These are phyloP conservation scores for Quercus parvula DNA, from an alignment of 306 rosid species.

Conservation along the genomic window DNA sequence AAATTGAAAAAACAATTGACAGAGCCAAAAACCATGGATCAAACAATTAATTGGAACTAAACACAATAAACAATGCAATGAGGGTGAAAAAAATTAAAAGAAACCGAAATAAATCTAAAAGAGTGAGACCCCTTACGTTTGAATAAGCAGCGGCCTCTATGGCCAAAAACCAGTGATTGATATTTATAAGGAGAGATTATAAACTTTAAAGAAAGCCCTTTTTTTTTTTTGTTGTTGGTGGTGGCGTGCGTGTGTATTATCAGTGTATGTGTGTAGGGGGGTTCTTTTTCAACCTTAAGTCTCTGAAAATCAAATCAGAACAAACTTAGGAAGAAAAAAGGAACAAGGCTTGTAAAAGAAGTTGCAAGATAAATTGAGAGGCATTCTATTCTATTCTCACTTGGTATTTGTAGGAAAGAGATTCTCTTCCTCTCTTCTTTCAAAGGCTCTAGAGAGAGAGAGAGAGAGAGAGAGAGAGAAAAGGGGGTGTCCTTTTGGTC, in stretches of 20 bases:
- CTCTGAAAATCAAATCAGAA: slow-evolving; percentile 23
- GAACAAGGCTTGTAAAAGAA: slow-evolving; percentile 28
- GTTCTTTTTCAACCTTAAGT: slow-evolving; percentile 22
- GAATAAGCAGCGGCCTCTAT: slow-evolving; percentile 6
- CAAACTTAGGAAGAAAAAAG: slow-evolving; percentile 28
- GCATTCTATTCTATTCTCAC: slow-evolving; percentile 14
- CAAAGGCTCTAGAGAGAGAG: not conserved
- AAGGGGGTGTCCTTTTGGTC: slow-evolving; percentile 40
- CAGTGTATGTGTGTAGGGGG: not conserved
- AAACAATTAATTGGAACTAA: slow-evolving; percentile 11
- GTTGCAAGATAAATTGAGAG: slow-evolving; percentile 35
- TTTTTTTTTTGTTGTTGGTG: not conserved
- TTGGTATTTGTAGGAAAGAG: slow-evolving; percentile 61
- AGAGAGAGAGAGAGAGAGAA: not conserved
- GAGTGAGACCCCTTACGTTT: slow-evolving; percentile 34
- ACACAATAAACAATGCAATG: slow-evolving; percentile 16
- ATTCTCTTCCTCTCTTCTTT: not conserved
- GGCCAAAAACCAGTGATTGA: slow-evolving; percentile 16
- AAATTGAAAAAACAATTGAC: not conserved
- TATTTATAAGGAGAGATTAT: not conserved
- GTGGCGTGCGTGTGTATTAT: no score
- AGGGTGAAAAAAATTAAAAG: slow-evolving; percentile 21
- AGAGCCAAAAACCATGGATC: slow-evolving; percentile 32
- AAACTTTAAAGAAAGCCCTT: not conserved
- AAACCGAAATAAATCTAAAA: slow-evolving; percentile 6